Base-by-base conservation (phyloP, 495 filamentous ascomycete species). In the Tuber melanosporum region DNA sequence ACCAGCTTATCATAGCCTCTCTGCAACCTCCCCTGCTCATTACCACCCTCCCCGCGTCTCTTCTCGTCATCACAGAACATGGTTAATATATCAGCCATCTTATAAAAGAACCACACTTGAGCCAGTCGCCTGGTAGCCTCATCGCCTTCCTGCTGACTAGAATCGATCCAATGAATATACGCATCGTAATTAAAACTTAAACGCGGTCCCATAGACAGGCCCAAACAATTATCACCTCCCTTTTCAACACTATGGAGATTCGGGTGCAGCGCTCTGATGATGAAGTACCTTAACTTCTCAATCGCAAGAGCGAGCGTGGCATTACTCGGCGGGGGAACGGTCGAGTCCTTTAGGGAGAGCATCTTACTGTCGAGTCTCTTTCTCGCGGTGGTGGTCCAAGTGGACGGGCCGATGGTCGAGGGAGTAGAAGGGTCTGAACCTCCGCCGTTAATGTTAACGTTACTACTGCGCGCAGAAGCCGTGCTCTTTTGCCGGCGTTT, bases 51-150 rank as follows among this genome's bases (percentile, higher is more conserved):
- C 9, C 78, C 78, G 14, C 77, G 77, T 15, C 78, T 79, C 71
- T 80, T 80, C 47, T 80, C 78, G 57, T 80, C 78, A 22, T 80
- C 77, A 14, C 78, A 80, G 44, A 80, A 80, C 19, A 78, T 41
- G 52, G 75, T 80, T 41, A 80, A 75, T 80, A 80, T 80, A 66
- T 80, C 78, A 7, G 78, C 78, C 78, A 80, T 80, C 46, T 80
- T 80, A 69, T 80, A 80, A 62, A 80, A 80, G 62, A 80, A 80
- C 78, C 78, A 80, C 71, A 80, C 78, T 43, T 80, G 78, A n/a
- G 78, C 78, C 46, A 80, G 77, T 32, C 78, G 79, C 49, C 78
- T 80, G 14, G 78, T 80, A n/a, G 71, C 78, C 45, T 80, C 78
- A 70, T 80, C 78, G 8, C 78, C 78, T 39, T 80, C 78, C 20